Conservation (phyloP, 108 stramenopile species). For the Craspedostauros australis region DNA sequence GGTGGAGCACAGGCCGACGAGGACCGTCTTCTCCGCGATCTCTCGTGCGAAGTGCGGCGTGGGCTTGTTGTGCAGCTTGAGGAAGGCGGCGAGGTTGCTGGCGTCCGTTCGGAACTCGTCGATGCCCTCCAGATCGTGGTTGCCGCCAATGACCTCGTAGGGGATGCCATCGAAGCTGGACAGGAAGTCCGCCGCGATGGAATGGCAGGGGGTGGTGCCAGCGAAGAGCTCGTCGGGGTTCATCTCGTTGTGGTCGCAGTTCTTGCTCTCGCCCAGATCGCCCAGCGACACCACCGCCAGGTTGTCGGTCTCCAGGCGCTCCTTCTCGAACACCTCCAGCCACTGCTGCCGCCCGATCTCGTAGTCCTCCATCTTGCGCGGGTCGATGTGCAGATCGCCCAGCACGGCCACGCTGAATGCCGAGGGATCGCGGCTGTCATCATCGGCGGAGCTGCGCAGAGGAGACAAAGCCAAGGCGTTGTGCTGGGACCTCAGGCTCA, state of each 20-base stretch:
- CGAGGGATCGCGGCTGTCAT: neutral
- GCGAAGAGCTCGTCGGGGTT: constrained; percentile 23
- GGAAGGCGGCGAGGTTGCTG: constrained; percentile 72
- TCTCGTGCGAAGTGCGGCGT: constrained; percentile 73
- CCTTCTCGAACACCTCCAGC: constrained; percentile 49
- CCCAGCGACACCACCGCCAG: constrained; percentile 32
- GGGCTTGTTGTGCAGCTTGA: constrained; percentile 52
- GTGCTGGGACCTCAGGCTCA: too few relatives aligned
- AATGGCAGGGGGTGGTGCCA: constrained; percentile 29
- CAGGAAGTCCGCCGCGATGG: constrained; percentile 28
- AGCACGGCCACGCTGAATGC: constrained; percentile 41
- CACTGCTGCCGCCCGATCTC: constrained; percentile 35
- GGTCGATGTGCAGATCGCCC: constrained; percentile 84
- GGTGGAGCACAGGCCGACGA: constrained; percentile 80
- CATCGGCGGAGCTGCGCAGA: neutral
- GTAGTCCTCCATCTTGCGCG: constrained; percentile 74
- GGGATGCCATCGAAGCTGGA: constrained; percentile 22
- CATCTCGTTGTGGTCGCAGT: constrained; percentile 7
- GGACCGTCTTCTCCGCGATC: constrained; percentile 83
- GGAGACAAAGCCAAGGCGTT: too few relatives aligned
- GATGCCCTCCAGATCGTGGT: constrained; percentile 88
- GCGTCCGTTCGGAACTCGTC: constrained; percentile 88
- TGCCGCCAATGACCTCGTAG: constrained; percentile 35
- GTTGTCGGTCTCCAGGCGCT: constrained; percentile 44
- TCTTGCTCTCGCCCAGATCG: constrained; percentile 35